Evolutionary conservation across 1,139 yeast species (phyloP).

Genomic region (Suhomyces maxii): DNA sequence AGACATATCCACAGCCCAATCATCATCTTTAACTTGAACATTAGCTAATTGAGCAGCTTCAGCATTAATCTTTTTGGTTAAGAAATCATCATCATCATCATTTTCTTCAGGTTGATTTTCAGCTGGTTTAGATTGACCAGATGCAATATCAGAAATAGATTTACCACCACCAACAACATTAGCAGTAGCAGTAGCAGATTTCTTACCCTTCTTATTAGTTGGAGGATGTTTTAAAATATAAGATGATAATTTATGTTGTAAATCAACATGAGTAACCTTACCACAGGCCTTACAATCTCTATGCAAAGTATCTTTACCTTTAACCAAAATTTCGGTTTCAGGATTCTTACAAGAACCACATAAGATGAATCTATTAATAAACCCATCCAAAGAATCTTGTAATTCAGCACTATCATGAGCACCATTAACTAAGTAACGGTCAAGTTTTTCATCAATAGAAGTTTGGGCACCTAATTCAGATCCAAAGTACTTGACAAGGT

Average conservation of each 20-base stretch:
- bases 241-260: slow-evolving; percentile 82
- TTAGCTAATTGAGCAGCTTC: slow-evolving; percentile 73
- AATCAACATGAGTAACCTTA: slow-evolving; percentile 78
- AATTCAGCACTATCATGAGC: slow-evolving; percentile 87
- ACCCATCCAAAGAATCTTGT: slow-evolving; percentile 93
- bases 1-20: slow-evolving; percentile 98
- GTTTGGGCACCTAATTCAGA: slow-evolving; percentile 98
- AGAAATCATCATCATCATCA: slow-evolving; percentile 71
- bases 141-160: slow-evolving; percentile 74
- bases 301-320: slow-evolving; percentile 73
- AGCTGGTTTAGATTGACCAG: slow-evolving; percentile 46
- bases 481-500: slow-evolving; percentile 91
- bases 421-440: slow-evolving; percentile 92
- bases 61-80: slow-evolving; percentile 78
- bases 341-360: slow-evolving; percentile 97
- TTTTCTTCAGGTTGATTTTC: slow-evolving; percentile 32
- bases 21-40: slow-evolving; percentile 77
- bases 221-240: slow-evolving; percentile 95
- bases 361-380: slow-evolving; percentile 86
- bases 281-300: slow-evolving; percentile 99
- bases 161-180: slow-evolving; percentile 88
- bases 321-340: slow-evolving; percentile 87
- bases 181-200: slow-evolving; percentile 88
- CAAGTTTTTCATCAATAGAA: slow-evolving; percentile 71
- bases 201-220: slow-evolving; percentile 54